Evolutionary conservation across 306 rosid species (phyloP).

Genomic region (Cucumis cinereus): DNA sequence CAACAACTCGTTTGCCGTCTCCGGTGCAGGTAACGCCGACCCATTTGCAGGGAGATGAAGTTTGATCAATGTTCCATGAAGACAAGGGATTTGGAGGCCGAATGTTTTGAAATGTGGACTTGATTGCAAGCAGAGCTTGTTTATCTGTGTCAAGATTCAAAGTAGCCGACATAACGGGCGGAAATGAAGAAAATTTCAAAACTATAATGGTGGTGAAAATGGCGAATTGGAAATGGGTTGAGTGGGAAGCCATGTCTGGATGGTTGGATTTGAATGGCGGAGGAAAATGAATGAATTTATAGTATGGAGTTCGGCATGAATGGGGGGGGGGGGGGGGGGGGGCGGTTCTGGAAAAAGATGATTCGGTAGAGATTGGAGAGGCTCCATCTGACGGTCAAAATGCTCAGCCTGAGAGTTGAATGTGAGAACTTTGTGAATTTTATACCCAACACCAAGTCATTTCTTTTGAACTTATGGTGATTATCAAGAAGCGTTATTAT

Average conservation of each 20-base stretch:
- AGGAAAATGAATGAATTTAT: neutral
- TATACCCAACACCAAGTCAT: neutral
- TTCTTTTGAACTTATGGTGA: too few species aligned
- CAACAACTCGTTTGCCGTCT: constrained; percentile 26
- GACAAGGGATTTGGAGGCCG: constrained; percentile 4
- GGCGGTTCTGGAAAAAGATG: neutral
- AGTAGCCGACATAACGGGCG: neutral
- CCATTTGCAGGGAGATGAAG: constrained; percentile 50
- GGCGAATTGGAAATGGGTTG: constrained; percentile 7
- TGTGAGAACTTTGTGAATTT: neutral
- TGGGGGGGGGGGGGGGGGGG: neutral
- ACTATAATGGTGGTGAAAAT: neutral
- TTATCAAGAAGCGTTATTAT: too few species aligned
- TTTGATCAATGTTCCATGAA: constrained; percentile 23
- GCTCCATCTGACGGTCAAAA: neutral
- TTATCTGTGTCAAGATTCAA: constrained; percentile 30
- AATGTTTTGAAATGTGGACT: constrained; percentile 20
- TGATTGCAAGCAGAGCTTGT: constrained; percentile 44
- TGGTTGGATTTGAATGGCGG: neutral
- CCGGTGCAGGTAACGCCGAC: constrained; percentile 42
- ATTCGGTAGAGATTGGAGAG: neutral
- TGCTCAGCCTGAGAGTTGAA: neutral
- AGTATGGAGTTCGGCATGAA: neutral
- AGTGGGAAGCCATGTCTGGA: constrained; percentile 19
- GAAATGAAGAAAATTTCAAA: neutral